These are phyloP conservation scores for Cryphonectria parasitica DNA, from an alignment of 2,329 filamentous ascomycete genomes.

Conservation along the genomic window DNA sequence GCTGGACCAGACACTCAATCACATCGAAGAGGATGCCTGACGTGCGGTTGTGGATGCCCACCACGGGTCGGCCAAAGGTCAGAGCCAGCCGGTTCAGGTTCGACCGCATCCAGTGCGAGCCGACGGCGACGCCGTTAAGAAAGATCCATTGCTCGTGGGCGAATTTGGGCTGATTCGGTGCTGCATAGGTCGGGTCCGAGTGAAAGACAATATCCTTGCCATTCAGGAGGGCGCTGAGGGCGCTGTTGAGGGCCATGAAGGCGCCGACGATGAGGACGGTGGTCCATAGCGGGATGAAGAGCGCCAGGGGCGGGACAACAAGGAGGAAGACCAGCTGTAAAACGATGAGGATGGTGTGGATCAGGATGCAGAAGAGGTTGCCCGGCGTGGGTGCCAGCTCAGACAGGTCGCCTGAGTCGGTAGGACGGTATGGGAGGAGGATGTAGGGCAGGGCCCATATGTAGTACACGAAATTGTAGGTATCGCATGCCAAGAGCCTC, in stretches of 20 bases:
- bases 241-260: constrained; percentile 55
- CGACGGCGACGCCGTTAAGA: constrained; percentile 71
- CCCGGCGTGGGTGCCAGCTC: constrained; percentile 63
- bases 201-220: constrained; percentile 52
- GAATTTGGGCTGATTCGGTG: constrained; percentile 49
- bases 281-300: constrained; percentile 55
- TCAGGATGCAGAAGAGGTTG: constrained; percentile 60
- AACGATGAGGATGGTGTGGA: constrained; percentile 63
- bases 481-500: constrained; percentile 54
- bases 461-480: constrained; percentile 60
- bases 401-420: constrained; percentile 58
- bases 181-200: constrained; percentile 58
- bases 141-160: constrained; percentile 76
- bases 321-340: constrained; percentile 66
- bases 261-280: constrained; percentile 43
- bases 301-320: constrained; percentile 52
- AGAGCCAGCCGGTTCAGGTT: constrained; percentile 73
- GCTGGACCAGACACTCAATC: constrained; percentile 76
- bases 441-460: constrained; percentile 63
- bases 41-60: constrained; percentile 77
- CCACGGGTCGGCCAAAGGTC: constrained; percentile 72
- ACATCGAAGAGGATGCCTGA: constrained; percentile 77
- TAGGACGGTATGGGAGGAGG: constrained; percentile 59
- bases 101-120: constrained; percentile 67
- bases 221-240: constrained; percentile 58